These are phyloP conservation scores for Candida tibetensis DNA, from an alignment of 805 yeast genomes.

Conservation along the genomic window DNA sequence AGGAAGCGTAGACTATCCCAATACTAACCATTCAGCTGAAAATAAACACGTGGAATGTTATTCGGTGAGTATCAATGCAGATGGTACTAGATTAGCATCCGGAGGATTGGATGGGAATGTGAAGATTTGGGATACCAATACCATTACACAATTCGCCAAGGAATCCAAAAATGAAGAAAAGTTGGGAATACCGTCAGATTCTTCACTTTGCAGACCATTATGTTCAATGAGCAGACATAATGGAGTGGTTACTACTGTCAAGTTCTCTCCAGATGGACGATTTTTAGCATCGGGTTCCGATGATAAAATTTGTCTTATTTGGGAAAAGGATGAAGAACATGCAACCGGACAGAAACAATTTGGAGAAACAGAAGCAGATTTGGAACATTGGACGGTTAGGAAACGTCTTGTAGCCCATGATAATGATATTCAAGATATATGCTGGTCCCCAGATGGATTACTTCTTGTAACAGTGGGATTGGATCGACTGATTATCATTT, in stretches of 20 bases:
- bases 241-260: conserved; percentile 92
- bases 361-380: conserved; percentile 67
- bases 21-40: conserved; percentile 56
- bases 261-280: conserved; percentile 89
- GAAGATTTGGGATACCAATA: conserved; percentile 76
- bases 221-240: conserved; percentile 94
- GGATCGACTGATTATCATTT: conserved; percentile 86
- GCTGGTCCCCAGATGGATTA: conserved; percentile 96
- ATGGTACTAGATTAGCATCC: conserved; percentile 82
- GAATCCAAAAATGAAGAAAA: conserved; percentile 6
- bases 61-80: conserved; percentile 75
- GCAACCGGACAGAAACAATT: conserved; percentile 56
- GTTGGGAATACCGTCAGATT: conserved; percentile 8
- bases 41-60: conserved; percentile 79
- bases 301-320: conserved; percentile 83
- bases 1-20: not conserved
- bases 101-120: conserved; percentile 93
- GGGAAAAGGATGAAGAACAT: conserved; percentile 83
- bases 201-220: conserved; percentile 48
- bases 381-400: conserved; percentile 93
- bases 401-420: conserved; percentile 94
- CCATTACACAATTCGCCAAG: conserved; percentile 42
- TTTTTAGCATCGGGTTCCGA: conserved; percentile 94
- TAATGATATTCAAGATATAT: conserved; percentile 94
- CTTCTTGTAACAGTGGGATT: conserved; percentile 91